phyloP scores from a whole-genome alignment of 768 basidiomycete genomes.

The Strobilomyces echinocephalus region DNA sequence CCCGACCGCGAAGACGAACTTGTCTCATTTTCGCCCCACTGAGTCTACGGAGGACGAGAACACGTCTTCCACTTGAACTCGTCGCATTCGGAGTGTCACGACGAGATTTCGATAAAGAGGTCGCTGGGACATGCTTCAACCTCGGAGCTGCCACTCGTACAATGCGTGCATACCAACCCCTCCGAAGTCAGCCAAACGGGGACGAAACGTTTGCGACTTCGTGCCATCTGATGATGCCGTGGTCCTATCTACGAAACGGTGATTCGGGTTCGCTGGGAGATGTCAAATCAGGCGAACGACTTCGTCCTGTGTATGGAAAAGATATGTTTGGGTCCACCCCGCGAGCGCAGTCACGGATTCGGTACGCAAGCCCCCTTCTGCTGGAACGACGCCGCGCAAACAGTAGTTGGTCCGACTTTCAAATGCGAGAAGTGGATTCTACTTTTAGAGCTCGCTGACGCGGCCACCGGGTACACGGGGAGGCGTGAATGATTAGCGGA shows the following conservation, averaged over 20 bases:
- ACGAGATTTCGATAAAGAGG: neutral
- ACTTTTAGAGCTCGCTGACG: constrained; percentile 6
- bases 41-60: neutral
- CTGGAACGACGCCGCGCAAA: neutral
- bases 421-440: constrained; percentile 2
- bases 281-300: neutral
- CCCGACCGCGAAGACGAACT: neutral
- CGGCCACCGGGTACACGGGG: neutral
- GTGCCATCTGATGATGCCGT: constrained; percentile 4
- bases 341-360: neutral
- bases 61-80: neutral
- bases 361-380: neutral
- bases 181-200: neutral
- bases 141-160: neutral
- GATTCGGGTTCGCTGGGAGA: neutral
- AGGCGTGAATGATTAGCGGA: constrained; percentile 14
- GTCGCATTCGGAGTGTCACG: neutral
- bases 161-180: neutral
- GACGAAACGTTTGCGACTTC: neutral
- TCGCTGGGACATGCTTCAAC: neutral
- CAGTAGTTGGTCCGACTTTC: constrained; percentile 4
- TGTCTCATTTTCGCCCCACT: neutral
- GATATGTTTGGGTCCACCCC: neutral
- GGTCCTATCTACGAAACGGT: neutral
- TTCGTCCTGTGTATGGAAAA: neutral